A percentile compares a stretch with the other conserved stretches of the same genome.
Evolutionary conservation across 2,329 filamentous ascomycete genomes (phyloP).

Genomic region (Hysterium pulicare): DNA sequence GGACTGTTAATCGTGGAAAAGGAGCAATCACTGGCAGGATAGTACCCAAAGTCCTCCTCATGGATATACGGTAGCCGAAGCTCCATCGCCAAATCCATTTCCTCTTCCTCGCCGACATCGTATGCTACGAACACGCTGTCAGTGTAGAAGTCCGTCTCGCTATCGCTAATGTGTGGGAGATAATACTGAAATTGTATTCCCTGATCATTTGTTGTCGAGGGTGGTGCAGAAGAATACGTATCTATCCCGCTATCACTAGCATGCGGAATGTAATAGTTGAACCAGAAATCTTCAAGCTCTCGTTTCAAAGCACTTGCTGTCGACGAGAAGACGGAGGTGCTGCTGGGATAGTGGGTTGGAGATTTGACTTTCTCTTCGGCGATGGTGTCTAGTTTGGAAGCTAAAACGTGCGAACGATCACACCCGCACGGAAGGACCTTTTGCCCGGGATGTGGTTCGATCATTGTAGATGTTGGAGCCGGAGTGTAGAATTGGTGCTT

Average conservation of each 20-base stretch:
- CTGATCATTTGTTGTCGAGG: neutral
- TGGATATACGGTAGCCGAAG: constrained; percentile 11
- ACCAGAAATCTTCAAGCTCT: neutral
- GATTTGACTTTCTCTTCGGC: neutral
- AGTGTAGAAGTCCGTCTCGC: constrained; percentile 7
- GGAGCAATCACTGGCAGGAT: constrained; percentile 3
- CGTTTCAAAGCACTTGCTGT: neutral
- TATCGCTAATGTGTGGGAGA: neutral
- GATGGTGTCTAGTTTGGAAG: constrained; percentile 3
- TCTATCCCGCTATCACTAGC: constrained; percentile 7
- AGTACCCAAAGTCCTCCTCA: constrained; percentile 13
- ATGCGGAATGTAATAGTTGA: constrained; percentile 13
- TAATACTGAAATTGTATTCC: neutral
- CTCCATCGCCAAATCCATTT: constrained; percentile 1
- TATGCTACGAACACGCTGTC: constrained; percentile 4
- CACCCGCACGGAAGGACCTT: constrained; percentile 7
- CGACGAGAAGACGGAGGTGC: neutral
- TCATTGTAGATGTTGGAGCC: neutral
- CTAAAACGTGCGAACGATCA: constrained; percentile 2
- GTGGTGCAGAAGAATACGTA: neutral
- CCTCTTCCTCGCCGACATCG: neutral
- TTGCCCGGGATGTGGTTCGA: neutral
- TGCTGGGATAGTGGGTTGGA: neutral
- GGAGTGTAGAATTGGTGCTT: constrained; percentile 4
- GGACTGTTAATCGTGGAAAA: neutral